Conservation (phyloP, 2,329 filamentous ascomycete genomes). For the Drechslerella stenobrocha region DNA sequence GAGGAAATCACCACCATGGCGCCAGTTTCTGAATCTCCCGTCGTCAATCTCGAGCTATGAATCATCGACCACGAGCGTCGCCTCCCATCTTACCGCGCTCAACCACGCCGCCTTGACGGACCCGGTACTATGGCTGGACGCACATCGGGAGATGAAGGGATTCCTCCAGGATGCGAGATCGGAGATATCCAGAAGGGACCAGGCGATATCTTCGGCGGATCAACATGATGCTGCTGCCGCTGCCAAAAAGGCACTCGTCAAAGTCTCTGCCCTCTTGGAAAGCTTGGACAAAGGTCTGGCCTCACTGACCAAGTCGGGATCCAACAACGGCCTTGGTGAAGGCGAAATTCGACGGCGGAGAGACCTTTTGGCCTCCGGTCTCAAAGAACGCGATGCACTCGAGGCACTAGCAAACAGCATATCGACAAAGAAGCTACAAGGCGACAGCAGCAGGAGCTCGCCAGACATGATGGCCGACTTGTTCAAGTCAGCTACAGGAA, state of each 20-base stretch:
- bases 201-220: conserved; percentile 60
- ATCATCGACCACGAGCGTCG: conserved; percentile 56
- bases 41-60: conserved; percentile 57
- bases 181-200: conserved; percentile 70
- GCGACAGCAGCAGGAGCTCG: conserved; percentile 52
- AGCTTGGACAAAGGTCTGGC: conserved; percentile 21
- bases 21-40: conserved; percentile 72
- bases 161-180: conserved; percentile 69
- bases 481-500: conserved; percentile 51
- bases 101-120: conserved; percentile 60
- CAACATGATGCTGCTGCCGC: conserved; percentile 70
- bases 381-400: conserved; percentile 74
- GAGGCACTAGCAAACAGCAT: conserved; percentile 70
- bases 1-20: conserved; percentile 73
- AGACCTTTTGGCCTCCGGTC: conserved; percentile 70
- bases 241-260: conserved; percentile 74
- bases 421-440: conserved; percentile 59
- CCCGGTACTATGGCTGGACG: conserved; percentile 73
- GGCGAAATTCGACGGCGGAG: conserved; percentile 71
- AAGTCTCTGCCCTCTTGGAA: conserved; percentile 66
- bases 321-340: conserved; percentile 54
- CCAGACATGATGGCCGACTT: conserved; percentile 27
- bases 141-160: conserved; percentile 72
- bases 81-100: conserved; percentile 57
- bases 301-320: conserved; percentile 10